Evolutionary conservation across 768 basidiomycete species (phyloP).

Genomic region (Leucosporidium creatinivorum): DNA sequence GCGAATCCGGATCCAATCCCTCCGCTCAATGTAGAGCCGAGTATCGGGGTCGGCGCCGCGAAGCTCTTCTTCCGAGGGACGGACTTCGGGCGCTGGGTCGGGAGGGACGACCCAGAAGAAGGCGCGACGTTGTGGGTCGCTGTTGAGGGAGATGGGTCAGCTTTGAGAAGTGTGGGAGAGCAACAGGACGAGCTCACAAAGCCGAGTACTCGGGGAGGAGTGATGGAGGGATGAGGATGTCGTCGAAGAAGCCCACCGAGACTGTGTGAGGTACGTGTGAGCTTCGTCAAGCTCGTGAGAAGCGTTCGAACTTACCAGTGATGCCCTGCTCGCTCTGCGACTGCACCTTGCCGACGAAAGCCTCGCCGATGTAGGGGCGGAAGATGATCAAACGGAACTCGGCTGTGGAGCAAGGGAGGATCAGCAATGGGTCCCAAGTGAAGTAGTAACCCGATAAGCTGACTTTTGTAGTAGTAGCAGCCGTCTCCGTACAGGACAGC

Average conservation of each 20-base stretch:
- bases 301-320: conserved; percentile 52
- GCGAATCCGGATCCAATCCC: conserved; percentile 35
- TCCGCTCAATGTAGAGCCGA: conserved; percentile 30
- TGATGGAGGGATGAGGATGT: conserved; percentile 71
- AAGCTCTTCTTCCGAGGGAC: conserved; percentile 13
- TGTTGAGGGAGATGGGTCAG: conserved; percentile 13
- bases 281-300: not conserved
- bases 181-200: conserved; percentile 38
- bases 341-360: conserved; percentile 79
- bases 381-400: conserved; percentile 85
- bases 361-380: conserved; percentile 81
- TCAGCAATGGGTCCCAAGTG: not conserved
- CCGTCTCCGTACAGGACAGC: conserved; percentile 93
- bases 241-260: conserved; percentile 78
- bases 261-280: conserved; percentile 3
- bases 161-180: not conserved
- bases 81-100: conserved; percentile 5
- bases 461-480: conserved; percentile 87
- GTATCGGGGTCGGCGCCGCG: conserved; percentile 25
- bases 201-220: conserved; percentile 66
- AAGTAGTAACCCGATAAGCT: not conserved
- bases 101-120: conserved; percentile 41
- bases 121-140: conserved; percentile 39
- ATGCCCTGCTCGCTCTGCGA: conserved; percentile 79
- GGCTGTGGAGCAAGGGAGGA: conserved; percentile 47